Evolutionary conservation across 805 yeast species (phyloP).

Genomic region (Myxozyma vanderwaltii): DNA sequence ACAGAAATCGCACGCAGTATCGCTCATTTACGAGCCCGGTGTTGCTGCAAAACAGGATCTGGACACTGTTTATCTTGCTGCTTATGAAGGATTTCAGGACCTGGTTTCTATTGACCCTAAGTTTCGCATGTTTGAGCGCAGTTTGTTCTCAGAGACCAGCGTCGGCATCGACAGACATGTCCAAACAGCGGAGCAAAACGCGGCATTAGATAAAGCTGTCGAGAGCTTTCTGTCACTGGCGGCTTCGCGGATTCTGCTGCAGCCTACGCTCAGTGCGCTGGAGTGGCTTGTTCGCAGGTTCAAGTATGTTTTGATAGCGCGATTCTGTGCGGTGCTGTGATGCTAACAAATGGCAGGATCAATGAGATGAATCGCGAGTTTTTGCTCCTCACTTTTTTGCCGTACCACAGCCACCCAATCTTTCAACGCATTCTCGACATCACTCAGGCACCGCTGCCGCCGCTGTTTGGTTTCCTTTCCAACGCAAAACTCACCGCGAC

Average conservation of each 20-base stretch:
- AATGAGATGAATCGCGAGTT: conserved; percentile 78
- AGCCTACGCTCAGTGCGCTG: conserved; percentile 76
- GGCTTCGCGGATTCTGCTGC: conserved; percentile 74
- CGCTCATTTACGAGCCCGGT: conserved; percentile 81
- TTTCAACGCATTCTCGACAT: conserved; percentile 78
- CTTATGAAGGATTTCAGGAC: conserved; percentile 75
- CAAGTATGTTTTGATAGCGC: conserved; percentile 41
- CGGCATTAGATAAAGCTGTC: conserved; percentile 72
- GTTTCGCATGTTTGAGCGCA: conserved; percentile 65
- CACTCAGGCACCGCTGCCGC: conserved; percentile 68
- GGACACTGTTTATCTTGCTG: conserved; percentile 71
- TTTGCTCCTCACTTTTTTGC: conserved; percentile 69
- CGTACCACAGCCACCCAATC: conserved; percentile 74
- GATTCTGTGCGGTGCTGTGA: too few species aligned
- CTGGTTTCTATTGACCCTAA: conserved; percentile 72
- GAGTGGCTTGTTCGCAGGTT: conserved; percentile 95
- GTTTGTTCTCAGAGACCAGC: conserved; percentile 83
- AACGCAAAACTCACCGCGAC: conserved; percentile 66
- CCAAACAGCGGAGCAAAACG: conserved; percentile 71
- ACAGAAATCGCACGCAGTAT: conserved; percentile 83
- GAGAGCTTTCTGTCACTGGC: conserved; percentile 70
- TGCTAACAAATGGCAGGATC: conserved; percentile 48
- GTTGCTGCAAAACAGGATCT: conserved; percentile 94
- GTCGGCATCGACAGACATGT: conserved; percentile 77
- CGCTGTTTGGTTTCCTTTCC: conserved; percentile 69